Conservation (phyloP, 805 yeast species). For the Yamadazyma ubonensis region DNA sequence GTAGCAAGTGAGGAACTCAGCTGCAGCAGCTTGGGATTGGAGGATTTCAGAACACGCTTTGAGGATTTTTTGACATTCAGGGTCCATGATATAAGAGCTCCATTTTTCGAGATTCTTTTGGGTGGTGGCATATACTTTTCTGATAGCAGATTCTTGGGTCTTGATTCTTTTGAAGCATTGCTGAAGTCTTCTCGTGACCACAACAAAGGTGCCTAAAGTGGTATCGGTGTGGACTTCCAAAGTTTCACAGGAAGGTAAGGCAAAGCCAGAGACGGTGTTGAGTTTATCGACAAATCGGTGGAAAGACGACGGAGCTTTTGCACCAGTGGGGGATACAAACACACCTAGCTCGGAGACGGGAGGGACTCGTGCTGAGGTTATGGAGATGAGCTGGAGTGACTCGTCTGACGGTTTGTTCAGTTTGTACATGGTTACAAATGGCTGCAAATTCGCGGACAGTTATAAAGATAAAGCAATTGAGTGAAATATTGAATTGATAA, state of each 20-base stretch:
- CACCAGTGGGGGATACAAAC: background rate
- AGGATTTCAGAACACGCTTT: conserved; percentile 9
- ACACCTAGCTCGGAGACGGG: no score
- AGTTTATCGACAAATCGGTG: conserved; percentile 13
- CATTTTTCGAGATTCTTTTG: conserved; percentile 7
- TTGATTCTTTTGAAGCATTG: background rate
- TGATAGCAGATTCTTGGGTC: conserved; percentile 3
- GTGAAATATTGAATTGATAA: background rate
- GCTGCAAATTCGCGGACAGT: background rate
- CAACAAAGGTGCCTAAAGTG: conserved; percentile 1
- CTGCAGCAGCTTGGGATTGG: conserved; percentile 3
- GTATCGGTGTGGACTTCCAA: conserved; percentile 3
- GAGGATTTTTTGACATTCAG: conserved; percentile 4
- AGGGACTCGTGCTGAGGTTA: no score
- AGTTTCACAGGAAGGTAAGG: conserved; percentile 1
- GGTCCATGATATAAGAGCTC: conserved; percentile 9
- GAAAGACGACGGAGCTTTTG: conserved; percentile 10
- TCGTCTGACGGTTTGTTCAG: background rate
- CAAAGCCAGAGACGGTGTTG: conserved; percentile 1
- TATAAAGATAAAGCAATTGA: background rate
- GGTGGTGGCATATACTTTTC: background rate
- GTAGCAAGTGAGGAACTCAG: background rate
- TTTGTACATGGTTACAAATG: background rate
- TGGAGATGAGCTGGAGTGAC: no score
- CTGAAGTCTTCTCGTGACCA: conserved; percentile 3